These are phyloP conservation scores for Debaryomycetaceae sp. DNA, from an alignment of 1,139 yeast species.

Conservation along the genomic window DNA sequence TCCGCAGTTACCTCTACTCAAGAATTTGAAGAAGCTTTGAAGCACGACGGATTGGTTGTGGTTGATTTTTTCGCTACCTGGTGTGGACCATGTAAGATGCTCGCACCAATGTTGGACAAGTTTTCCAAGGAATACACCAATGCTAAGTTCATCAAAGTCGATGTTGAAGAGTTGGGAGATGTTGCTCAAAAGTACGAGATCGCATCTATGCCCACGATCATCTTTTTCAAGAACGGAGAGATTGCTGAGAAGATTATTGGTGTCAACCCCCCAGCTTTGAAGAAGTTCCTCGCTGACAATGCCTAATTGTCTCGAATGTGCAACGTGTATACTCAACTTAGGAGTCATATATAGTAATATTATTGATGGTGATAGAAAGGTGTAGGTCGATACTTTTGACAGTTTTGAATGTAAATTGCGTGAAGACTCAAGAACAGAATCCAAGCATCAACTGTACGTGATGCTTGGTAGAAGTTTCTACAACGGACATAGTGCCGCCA, in stretches of 20 bases:
- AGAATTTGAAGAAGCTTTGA: slow-evolving; percentile 62
- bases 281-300: slow-evolving; percentile 59
- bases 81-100: slow-evolving; percentile 93
- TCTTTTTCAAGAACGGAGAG: slow-evolving; percentile 75
- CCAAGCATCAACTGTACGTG: no score
- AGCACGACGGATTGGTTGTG: slow-evolving; percentile 59
- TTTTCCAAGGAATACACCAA: slow-evolving; percentile 42
- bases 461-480: no score
- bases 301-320: slow-evolving; percentile 28
- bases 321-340: no score
- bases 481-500: no score
- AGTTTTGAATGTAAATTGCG: no score
- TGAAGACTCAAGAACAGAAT: no score
- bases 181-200: slow-evolving; percentile 73
- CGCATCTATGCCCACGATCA: slow-evolving; percentile 86
- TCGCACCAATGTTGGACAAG: slow-evolving; percentile 74
- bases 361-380: no score
- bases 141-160: slow-evolving; percentile 78
- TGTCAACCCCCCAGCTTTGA: slow-evolving; percentile 81
- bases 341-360: no score
- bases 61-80: slow-evolving; percentile 87
- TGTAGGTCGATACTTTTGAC: no score
- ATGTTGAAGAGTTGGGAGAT: slow-evolving; percentile 73
- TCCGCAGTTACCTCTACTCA: slow-evolving; percentile 40
- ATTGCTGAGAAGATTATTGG: slow-evolving; percentile 75